Base-by-base conservation (phyloP, 768 basidiomycete genomes). In the Tulasnella sp. region DNA sequence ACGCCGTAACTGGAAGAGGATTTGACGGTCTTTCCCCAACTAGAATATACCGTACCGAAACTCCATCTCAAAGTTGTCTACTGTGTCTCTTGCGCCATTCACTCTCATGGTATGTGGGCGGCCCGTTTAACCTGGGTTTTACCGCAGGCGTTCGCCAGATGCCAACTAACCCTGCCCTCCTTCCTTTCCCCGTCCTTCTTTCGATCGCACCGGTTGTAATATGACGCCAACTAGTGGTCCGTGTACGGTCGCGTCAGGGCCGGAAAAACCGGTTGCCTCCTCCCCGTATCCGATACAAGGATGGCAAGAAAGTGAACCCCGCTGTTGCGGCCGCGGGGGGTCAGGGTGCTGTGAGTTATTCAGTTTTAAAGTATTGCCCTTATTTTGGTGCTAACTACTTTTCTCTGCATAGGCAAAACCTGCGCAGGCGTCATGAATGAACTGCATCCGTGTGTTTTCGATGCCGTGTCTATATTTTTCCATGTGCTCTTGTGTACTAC, bases 21-120 rank as follows among this genome's bases (percentile, higher is more conserved):
- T n/a, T 44, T 79, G 24, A 41, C 44, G 3, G 58, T 5, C 80
- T 14, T 44, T 74, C 69, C 31, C 75, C 64, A 64, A 82, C 48
- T 86, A 96, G 97, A 98, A 88, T 99, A 99, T 88, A 92, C 91
- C 81, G 93, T 98, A 85, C 97, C 97, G 54, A 99, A 99, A 87
- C 88, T 99, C 83, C 98, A 99, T 91, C 93, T 97, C 90, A 97
- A 98, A 92, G 95, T 98, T 84, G 93, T 92, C 69, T 98, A 99
- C 91, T 99, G 98, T 87, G 94, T 99, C 80, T 98, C 97, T 75
- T 99, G 98, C 86, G 98, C 98, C 54, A 98, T 99, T 87, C 98
- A 99, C 90, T 96, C 96, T 84, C 98, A 99, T 87, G 94, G 96
- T 96, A 83, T 82, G 94, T 86, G 20, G 50, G 18, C 34, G 31